phyloP scores from a whole-genome alignment of 345 rosid species.

The Rhizophora apiculata region DNA sequence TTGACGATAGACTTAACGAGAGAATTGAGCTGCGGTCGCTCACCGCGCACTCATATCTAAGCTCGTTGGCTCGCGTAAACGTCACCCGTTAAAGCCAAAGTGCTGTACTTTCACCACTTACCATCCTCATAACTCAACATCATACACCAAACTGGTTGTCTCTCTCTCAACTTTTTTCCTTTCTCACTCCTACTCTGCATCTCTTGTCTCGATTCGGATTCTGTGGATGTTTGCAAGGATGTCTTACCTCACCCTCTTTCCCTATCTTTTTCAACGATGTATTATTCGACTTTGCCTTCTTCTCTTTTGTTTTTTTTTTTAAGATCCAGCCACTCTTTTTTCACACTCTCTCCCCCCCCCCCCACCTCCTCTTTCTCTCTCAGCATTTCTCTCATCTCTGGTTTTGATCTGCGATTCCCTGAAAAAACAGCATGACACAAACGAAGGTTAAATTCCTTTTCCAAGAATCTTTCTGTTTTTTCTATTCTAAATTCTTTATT shows the following conservation, averaged over 20 bases:
- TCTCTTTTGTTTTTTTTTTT: background rate
- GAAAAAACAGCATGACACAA: conserved; percentile 17
- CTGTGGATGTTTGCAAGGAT: background rate
- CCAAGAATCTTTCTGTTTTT: conserved; percentile 5
- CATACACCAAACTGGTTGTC: conserved; percentile 2
- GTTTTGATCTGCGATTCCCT: conserved; percentile 26
- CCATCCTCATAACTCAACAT: conserved; percentile 16
- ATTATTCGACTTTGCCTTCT: conserved; percentile 29
- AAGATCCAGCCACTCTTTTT: background rate
- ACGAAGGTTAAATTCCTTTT: conserved; percentile 59
- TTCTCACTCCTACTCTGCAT: conserved; percentile 48
- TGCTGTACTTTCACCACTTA: background rate
- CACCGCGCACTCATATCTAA: conserved; percentile 11
- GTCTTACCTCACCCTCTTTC: background rate
- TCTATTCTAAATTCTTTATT: background rate
- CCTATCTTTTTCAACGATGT: conserved; percentile 23
- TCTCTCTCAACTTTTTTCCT: background rate
- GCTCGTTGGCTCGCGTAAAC: conserved; percentile 24
- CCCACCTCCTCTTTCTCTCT: conserved; percentile 1
- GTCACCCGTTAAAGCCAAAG: background rate
- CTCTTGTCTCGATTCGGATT: conserved; percentile 47
- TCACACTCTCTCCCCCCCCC: conserved; percentile 10
- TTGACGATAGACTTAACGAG: too few species aligned
- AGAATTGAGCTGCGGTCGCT: background rate
- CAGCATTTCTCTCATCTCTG: conserved; percentile 20